These are phyloP conservation scores for Debaryomyces coudertii DNA, from an alignment of 1,139 yeast genomes.

Conservation along the genomic window DNA sequence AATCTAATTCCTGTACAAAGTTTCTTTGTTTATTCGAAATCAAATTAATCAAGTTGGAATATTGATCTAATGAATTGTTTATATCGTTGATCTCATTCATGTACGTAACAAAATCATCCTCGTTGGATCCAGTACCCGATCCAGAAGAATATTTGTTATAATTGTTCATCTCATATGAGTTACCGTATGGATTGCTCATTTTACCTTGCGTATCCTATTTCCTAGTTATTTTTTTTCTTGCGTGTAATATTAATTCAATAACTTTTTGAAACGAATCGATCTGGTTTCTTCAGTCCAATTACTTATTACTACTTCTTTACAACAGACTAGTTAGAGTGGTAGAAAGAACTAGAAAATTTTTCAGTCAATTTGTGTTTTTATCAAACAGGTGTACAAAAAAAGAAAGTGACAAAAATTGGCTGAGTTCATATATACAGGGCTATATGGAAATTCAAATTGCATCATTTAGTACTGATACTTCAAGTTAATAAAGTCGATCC, in stretches of 20 bases:
- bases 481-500: background rate
- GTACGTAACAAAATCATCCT: slow-evolving; percentile 70
- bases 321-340: background rate
- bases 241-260: background rate
- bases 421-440: slow-evolving; percentile 10
- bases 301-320: background rate
- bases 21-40: slow-evolving; percentile 82
- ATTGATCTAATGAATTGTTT: slow-evolving; percentile 79
- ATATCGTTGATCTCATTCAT: slow-evolving; percentile 84
- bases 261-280: background rate
- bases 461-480: slow-evolving; percentile 1
- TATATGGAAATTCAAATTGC: background rate
- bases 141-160: slow-evolving; percentile 30
- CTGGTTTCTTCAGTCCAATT: background rate
- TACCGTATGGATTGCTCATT: slow-evolving; percentile 35
- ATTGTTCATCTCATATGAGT: slow-evolving; percentile 40
- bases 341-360: slow-evolving; percentile 3
- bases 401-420: slow-evolving; percentile 8
- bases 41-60: slow-evolving; percentile 73
- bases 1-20: slow-evolving; percentile 72
- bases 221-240: background rate
- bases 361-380: slow-evolving; percentile 5
- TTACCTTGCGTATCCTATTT: slow-evolving; percentile 7
- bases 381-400: slow-evolving; percentile 9
- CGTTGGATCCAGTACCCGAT: slow-evolving; percentile 24